A percentile compares a stretch with the other conserved stretches of the same genome.
phyloP scores from a whole-genome alignment of 2,329 filamentous ascomycete species.

The Claviceps spartinae region DNA sequence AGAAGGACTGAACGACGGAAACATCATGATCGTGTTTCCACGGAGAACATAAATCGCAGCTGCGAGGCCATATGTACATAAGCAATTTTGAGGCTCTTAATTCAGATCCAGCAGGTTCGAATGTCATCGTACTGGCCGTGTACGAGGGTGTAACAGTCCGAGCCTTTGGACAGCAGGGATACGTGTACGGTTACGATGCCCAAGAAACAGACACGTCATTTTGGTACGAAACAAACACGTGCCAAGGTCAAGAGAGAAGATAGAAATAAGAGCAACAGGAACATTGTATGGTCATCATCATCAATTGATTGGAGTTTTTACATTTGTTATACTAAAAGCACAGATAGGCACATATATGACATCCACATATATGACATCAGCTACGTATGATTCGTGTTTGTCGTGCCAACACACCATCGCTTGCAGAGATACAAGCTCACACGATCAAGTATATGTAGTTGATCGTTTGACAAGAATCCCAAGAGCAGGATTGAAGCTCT shows the following conservation, averaged over 20 bases:
- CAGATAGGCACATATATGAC: neutral
- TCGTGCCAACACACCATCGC: neutral
- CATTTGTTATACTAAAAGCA: conserved; percentile 1
- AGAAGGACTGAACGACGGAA: neutral
- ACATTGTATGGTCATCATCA: neutral
- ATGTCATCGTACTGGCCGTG: no score
- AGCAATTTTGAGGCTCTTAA: no score
- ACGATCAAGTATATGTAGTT: neutral
- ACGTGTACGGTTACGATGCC: no score
- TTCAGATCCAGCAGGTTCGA: no score
- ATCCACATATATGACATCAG: conserved; percentile 1
- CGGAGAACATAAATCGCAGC: no score
- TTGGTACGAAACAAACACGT: no score
- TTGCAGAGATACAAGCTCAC: neutral
- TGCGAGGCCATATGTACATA: no score
- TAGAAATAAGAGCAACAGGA: neutral
- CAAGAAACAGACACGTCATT: no score
- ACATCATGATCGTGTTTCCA: neutral
- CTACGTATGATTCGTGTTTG: neutral
- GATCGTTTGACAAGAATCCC: neutral
- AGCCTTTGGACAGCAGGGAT: no score
- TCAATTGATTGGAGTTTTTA: conserved; percentile 3
- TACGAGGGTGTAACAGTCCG: no score
- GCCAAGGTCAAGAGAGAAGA: no score
- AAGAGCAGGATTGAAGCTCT: neutral